A percentile compares a stretch with the other conserved stretches of the same genome.
phyloP scores from a whole-genome alignment of 2,329 filamentous ascomycete species.

The Colletotrichum tabaci region DNA sequence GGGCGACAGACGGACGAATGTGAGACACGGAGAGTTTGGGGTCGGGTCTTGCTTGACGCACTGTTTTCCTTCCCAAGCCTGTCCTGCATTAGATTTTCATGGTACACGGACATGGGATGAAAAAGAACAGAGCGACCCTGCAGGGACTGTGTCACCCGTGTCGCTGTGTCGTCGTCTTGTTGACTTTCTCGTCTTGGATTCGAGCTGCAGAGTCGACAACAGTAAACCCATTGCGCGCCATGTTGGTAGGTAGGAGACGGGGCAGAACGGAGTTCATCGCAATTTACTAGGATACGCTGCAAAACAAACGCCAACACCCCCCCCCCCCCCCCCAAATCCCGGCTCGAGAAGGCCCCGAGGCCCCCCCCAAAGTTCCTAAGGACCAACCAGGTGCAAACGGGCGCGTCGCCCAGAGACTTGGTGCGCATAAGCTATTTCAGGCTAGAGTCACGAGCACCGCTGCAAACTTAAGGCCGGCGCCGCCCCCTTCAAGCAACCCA shows the following conservation, averaged over 20 bases:
- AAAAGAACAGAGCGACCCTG: background rate
- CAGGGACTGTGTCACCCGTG: background rate
- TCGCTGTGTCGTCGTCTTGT: background rate
- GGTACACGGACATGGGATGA: background rate
- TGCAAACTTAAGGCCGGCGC: slow-evolving; percentile 29
- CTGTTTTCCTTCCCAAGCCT: slow-evolving; percentile 22
- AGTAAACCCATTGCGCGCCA: background rate
- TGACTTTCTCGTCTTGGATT: background rate
- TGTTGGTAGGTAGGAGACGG: background rate
- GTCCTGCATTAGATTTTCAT: slow-evolving; percentile 6
- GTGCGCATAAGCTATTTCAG: slow-evolving; percentile 36
- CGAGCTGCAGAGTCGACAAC: background rate
- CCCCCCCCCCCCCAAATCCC: background rate
- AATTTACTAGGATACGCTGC: background rate
- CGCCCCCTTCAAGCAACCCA: slow-evolving; percentile 16
- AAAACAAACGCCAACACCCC: background rate
- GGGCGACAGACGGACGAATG: slow-evolving; percentile 13
- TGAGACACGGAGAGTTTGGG: slow-evolving; percentile 40
- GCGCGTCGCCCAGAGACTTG: slow-evolving; percentile 37
- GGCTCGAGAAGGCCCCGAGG: slow-evolving; percentile 12
- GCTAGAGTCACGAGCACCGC: slow-evolving; percentile 41
- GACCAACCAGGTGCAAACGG: slow-evolving; percentile 9
- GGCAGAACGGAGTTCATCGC: background rate
- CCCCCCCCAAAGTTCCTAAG: slow-evolving; percentile 10
- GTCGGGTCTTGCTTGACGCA: slow-evolving; percentile 12